Base-by-base conservation (phyloP, 1,284 basidiomycete species). In the Ceratobasidium theobromae region DNA sequence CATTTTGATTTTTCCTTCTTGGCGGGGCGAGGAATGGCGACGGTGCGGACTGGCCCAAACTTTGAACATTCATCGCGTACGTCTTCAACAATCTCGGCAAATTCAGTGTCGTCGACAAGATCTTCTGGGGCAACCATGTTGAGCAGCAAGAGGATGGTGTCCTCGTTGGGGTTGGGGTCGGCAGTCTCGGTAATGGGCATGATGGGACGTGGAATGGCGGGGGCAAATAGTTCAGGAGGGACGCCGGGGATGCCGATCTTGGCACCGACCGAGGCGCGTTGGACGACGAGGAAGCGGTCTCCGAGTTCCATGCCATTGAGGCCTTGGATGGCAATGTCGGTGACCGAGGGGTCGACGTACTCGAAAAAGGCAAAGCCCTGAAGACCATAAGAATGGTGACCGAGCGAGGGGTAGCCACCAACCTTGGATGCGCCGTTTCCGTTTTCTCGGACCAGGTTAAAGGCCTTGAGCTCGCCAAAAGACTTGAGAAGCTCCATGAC, bases 301-400 rank as follows among this genome's bases (percentile, higher is more conserved):
- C 96, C 97, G 12, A 99, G 84, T 75, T 97, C 91, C 93, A 99
- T 98, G 66, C 94, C 94, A 76, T 97, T 95, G 67, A 99, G 83
- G 69, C 94, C 93, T 76, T 94, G 90, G 74, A 96, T 98, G 38
- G 97, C 97, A 69, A 98, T 86, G 70, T 99, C 95, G 53, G 97
- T 99, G 66, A 95, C 87, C 33, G 77, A 78, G 11, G 87, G 79
- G 75, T 99, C 97, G 66, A 91, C 88, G 76, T 98, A 99, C 82
- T 99, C 97, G 79, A 95, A 97, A 81, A 98, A 99, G 0, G 97
- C 97, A 77, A 98, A 99, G 69, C 97, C 97, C 91, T 95, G 74
- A 23, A 41, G 48, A 45, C 33, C 43, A 23, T 21, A 45, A 40
- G 5, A 30, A 58, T 23, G 4, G 16, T 32, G 21, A 53, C 30